Conservation (phyloP, 2,329 filamentous ascomycete species). For the Beauveria medogensis region DNA sequence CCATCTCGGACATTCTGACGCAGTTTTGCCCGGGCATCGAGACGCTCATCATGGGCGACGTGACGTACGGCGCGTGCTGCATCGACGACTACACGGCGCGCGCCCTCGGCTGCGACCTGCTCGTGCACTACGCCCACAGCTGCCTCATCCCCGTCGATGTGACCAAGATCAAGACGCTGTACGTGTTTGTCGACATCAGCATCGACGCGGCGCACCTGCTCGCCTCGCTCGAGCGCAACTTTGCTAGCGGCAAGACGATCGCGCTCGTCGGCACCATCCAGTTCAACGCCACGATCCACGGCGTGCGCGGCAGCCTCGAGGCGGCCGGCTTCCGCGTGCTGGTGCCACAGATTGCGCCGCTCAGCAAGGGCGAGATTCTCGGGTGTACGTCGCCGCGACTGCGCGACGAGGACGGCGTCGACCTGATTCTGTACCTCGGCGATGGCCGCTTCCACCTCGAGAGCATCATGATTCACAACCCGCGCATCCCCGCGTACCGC, state of each 20-base stretch:
- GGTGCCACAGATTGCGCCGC: conserved; percentile 83
- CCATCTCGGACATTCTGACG: conserved; percentile 90
- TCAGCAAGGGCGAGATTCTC: conserved; percentile 87
- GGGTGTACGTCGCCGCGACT: conserved; percentile 89
- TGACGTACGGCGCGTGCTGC: conserved; percentile 96
- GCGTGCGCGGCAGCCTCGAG: conserved; percentile 68
- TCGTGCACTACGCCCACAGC: conserved; percentile 95
- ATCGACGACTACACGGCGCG: conserved; percentile 97
- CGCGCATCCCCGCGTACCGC: conserved; percentile 78
- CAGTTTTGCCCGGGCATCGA: conserved; percentile 89
- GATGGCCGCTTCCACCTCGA: conserved; percentile 95
- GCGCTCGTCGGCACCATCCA: conserved; percentile 96
- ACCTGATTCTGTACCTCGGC: conserved; percentile 80
- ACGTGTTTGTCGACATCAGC: conserved; percentile 96
- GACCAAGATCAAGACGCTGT: conserved; percentile 92
- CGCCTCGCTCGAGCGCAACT: conserved; percentile 81
- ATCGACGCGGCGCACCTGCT: conserved; percentile 87
- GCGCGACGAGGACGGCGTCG: conserved; percentile 49
- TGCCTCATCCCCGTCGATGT: conserved; percentile 95
- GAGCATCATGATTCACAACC: conserved; percentile 98
- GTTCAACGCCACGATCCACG: conserved; percentile 95
- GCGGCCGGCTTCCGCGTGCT: conserved; percentile 76
- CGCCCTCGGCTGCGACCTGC: conserved; percentile 84
- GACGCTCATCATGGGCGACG: conserved; percentile 97
- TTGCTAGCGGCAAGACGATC: conserved; percentile 74